Conservation (phyloP, 345 rosid species). For the Syzygium aromaticum region DNA sequence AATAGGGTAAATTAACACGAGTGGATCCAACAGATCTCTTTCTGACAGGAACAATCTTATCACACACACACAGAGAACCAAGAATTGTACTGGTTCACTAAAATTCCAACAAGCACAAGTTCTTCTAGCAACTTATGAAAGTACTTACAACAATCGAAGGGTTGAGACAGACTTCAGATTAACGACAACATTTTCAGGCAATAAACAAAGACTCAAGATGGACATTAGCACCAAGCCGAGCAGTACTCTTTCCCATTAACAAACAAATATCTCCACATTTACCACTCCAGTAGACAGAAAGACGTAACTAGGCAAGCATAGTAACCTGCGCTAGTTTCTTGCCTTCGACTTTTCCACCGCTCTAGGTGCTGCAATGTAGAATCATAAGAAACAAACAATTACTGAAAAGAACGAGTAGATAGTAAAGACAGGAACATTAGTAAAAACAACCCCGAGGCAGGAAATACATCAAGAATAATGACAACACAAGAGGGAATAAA, state of each 20-base stretch:
- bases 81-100: neutral
- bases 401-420: neutral
- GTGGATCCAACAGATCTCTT: neutral
- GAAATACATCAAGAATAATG: neutral
- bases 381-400: neutral
- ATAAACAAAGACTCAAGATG: constrained; percentile 3
- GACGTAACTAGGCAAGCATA: neutral
- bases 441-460: neutral
- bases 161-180: neutral
- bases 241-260: neutral
- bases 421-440: neutral
- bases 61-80: neutral
- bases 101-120: constrained; percentile 1
- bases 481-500: neutral
- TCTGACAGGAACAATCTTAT: neutral
- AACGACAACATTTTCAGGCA: neutral
- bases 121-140: neutral
- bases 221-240: neutral
- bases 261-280: neutral
- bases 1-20: neutral
- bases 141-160: constrained; percentile 4
- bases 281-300: neutral
- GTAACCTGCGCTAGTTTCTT: constrained; percentile 12
- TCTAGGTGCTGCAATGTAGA: constrained; percentile 36
- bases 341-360: constrained; percentile 55